phyloP scores from a whole-genome alignment of 2,329 filamentous ascomycete genomes.

The Sarocladium oryzae region DNA sequence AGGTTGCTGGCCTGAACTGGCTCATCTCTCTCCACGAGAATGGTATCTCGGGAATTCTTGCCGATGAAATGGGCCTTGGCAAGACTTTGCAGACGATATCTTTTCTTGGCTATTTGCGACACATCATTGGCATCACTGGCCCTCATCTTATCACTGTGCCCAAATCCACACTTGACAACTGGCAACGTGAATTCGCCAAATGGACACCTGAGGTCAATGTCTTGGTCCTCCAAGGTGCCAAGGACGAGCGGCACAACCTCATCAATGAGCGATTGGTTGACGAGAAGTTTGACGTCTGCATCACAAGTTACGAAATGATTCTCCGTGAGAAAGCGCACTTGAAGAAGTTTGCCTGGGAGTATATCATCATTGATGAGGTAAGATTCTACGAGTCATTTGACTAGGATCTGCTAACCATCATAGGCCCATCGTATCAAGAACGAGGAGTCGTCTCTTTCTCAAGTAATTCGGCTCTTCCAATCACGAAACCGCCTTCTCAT shows the following conservation, averaged over 20 bases:
- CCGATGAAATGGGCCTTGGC: conserved; percentile 97
- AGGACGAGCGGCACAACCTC: conserved; percentile 81
- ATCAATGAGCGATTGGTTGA: conserved; percentile 90
- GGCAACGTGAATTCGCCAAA: conserved; percentile 86
- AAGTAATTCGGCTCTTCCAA: conserved; percentile 93
- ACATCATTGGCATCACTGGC: conserved; percentile 81
- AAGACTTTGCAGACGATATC: conserved; percentile 98
- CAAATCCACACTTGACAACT: conserved; percentile 97
- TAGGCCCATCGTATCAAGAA: conserved; percentile 95
- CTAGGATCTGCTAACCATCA: conserved; percentile 13
- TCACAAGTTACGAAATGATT: conserved; percentile 99
- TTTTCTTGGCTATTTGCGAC: conserved; percentile 89
- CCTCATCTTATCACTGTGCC: conserved; percentile 90
- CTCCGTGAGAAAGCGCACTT: conserved; percentile 88
- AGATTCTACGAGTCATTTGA: conserved; percentile 1
- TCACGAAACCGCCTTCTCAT: conserved; percentile 93
- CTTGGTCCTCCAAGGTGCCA: conserved; percentile 86
- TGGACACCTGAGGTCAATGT: conserved; percentile 98
- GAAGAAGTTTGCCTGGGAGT: conserved; percentile 99
- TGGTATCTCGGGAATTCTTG: conserved; percentile 94
- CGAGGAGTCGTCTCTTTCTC: conserved; percentile 91
- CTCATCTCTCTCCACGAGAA: conserved; percentile 96
- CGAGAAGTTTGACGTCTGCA: conserved; percentile 94
- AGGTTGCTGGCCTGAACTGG: conserved; percentile 94
- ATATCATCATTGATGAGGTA: conserved; percentile 93